A percentile compares a stretch with the other conserved stretches of the same genome.
Conservation (phyloP, 2,329 filamentous ascomycete genomes). For the Alternaria dauci region DNA sequence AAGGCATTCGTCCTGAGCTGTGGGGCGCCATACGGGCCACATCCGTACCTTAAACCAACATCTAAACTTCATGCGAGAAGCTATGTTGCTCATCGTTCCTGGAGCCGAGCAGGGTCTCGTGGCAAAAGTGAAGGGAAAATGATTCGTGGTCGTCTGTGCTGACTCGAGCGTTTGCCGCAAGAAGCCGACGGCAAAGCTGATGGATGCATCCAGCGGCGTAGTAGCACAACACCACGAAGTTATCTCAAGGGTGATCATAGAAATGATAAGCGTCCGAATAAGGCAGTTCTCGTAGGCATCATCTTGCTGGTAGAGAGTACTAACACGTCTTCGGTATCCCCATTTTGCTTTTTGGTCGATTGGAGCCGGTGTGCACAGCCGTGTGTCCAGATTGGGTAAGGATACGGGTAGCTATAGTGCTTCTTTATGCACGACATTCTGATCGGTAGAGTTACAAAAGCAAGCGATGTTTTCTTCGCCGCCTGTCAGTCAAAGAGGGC, state of each 20-base stretch:
- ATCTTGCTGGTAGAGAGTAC: not conserved
- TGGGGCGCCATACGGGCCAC: conserved; percentile 18
- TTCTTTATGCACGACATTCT: conserved; percentile 9
- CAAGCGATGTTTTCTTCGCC: not conserved
- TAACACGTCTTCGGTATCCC: conserved; percentile 1
- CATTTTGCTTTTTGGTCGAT: not conserved
- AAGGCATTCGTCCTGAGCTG: conserved; percentile 4
- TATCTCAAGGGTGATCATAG: not conserved
- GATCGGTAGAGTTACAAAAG: conserved; percentile 3
- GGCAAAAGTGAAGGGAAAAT: not conserved
- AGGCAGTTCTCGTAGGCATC: not conserved
- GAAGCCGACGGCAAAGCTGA: not conserved
- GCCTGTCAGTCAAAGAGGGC: not conserved
- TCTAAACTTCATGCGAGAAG: conserved; percentile 5
- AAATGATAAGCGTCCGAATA: conserved; percentile 3
- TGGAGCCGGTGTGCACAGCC: not conserved
- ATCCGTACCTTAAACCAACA: conserved; percentile 19
- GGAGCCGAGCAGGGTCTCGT: not conserved
- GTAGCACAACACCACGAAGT: conserved; percentile 1
- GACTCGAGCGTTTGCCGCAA: conserved; percentile 9
- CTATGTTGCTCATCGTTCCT: conserved; percentile 7
- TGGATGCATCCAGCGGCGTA: conserved; percentile 7
- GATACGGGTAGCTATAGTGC: conserved; percentile 10
- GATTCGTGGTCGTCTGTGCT: conserved; percentile 4
- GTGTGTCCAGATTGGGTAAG: not conserved